phyloP scores from a whole-genome alignment of 306 rosid genomes.

The Begonia loranthoides region DNA sequence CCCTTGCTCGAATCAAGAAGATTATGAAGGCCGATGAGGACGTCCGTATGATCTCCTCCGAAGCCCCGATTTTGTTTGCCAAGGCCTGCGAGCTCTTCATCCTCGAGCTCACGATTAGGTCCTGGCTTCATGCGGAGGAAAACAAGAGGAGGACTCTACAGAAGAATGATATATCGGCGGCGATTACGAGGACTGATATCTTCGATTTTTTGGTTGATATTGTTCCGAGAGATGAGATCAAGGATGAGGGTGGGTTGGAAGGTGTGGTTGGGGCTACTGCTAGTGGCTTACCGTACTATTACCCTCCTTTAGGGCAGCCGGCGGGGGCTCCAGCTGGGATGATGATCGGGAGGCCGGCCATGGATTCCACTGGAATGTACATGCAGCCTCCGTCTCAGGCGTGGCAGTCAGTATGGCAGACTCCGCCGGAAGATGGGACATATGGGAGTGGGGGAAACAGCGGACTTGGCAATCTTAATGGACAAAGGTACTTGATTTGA shows the following conservation, averaged over 20 bases:
- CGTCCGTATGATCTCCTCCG: slow-evolving; percentile 98
- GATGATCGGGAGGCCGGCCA: slow-evolving; percentile 85
- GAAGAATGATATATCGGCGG: slow-evolving; percentile 94
- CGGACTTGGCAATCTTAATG: slow-evolving; percentile 65
- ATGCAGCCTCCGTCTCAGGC: slow-evolving; percentile 95
- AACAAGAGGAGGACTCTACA: slow-evolving; percentile 86
- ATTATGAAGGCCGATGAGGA: slow-evolving; percentile 99
- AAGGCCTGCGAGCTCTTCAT: slow-evolving; percentile 99
- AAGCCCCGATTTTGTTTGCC: slow-evolving; percentile 82
- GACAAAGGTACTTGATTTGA: slow-evolving; percentile 46
- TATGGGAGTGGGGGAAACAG: slow-evolving; percentile 49
- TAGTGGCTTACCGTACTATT: slow-evolving; percentile 72
- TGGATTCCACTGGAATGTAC: slow-evolving; percentile 74
- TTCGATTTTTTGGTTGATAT: slow-evolving; percentile 85
- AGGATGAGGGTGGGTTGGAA: slow-evolving; percentile 53
- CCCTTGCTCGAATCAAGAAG: slow-evolving; percentile 95
- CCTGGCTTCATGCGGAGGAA: slow-evolving; percentile 99
- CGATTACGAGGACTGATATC: slow-evolving; percentile 80
- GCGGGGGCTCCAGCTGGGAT: slow-evolving; percentile 45
- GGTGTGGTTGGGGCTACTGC: slow-evolving; percentile 56
- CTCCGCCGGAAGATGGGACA: slow-evolving; percentile 48
- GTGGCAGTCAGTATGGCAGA: slow-evolving; percentile 93
- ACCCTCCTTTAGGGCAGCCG: slow-evolving; percentile 87
- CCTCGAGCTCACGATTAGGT: slow-evolving; percentile 92
- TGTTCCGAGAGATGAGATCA: slow-evolving; percentile 91